Percentiles rank a stretch among this genome's conserved stretches.
Evolutionary conservation across 2,329 filamentous ascomycete genomes (phyloP).

Genomic region (Hypoxylon sp.): DNA sequence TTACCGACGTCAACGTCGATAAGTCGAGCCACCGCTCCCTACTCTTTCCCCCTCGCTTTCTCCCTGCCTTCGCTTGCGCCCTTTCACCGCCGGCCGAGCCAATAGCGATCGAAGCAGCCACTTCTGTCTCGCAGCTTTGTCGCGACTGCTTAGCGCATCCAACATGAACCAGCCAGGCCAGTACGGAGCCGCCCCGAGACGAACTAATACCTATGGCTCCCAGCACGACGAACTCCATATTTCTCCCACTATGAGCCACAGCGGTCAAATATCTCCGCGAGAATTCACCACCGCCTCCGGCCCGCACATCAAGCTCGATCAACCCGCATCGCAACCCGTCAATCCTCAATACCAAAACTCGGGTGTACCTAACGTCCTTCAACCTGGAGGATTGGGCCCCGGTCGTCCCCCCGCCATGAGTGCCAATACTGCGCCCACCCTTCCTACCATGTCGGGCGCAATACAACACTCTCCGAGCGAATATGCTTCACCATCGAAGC

Average conservation of each 20-base stretch:
- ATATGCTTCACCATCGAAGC: slow-evolving; percentile 70
- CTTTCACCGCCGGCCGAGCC: slow-evolving; percentile 27
- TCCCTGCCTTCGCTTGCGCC: slow-evolving; percentile 13
- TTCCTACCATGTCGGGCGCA: slow-evolving; percentile 64
- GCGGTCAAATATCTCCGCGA: slow-evolving; percentile 62
- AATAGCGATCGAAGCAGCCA: slow-evolving; percentile 35
- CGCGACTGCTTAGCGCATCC: slow-evolving; percentile 41
- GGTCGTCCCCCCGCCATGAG: slow-evolving; percentile 57
- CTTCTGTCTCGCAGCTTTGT: slow-evolving; percentile 36
- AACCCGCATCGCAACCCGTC: slow-evolving; percentile 56
- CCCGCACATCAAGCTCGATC: slow-evolving; percentile 68
- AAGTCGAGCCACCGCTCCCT: neutral
- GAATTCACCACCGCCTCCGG: slow-evolving; percentile 60
- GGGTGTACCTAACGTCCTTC: slow-evolving; percentile 70
- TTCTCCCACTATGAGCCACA: slow-evolving; percentile 62
- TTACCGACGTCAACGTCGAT: slow-evolving; percentile 24
- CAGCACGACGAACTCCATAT: slow-evolving; percentile 70
- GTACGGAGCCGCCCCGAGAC: slow-evolving; percentile 56
- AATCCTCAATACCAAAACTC: slow-evolving; percentile 60
- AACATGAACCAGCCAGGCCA: slow-evolving; percentile 59
- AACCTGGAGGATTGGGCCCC: slow-evolving; percentile 65
- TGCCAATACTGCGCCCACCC: slow-evolving; percentile 62
- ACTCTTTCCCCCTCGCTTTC: slow-evolving; percentile 8
- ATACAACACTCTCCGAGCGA: slow-evolving; percentile 58
- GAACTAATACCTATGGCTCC: slow-evolving; percentile 58